Conservation (phyloP, 2,329 filamentous ascomycete species). For the Aspergillus aculeatinus region DNA sequence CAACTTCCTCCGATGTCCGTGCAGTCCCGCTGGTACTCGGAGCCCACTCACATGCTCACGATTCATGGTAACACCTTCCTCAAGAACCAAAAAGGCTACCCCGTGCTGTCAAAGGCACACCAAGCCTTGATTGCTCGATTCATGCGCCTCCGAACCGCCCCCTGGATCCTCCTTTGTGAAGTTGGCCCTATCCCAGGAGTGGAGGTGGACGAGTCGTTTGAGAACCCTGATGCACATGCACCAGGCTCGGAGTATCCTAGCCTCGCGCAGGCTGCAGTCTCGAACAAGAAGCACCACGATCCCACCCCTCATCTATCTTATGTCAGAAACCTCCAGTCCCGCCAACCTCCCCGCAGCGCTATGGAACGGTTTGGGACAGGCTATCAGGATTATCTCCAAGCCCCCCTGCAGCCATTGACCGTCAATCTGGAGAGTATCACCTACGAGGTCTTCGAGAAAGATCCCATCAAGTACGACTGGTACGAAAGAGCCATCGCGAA, state of each 20-base stretch:
- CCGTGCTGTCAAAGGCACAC: constrained; percentile 58
- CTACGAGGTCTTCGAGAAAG: constrained; percentile 97
- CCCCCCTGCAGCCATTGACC: constrained; percentile 87
- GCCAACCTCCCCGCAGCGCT: constrained; percentile 66
- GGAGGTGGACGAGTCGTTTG: constrained; percentile 27
- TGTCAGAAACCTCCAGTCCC: constrained; percentile 76
- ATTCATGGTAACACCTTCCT: constrained; percentile 56
- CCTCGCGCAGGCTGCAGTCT: constrained; percentile 63
- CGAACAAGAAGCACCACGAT: constrained; percentile 53
- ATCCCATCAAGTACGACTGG: constrained; percentile 96
- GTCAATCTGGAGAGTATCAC: constrained; percentile 97
- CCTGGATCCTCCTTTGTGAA: constrained; percentile 62
- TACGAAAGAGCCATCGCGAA: constrained; percentile 83
- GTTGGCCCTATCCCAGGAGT: constrained; percentile 56
- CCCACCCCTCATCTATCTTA: constrained; percentile 72
- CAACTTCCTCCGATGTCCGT: constrained; percentile 57
- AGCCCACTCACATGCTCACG: constrained; percentile 59
- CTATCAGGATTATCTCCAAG: constrained; percentile 93
- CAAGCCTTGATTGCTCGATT: constrained; percentile 58
- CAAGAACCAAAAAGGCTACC: constrained; percentile 59
- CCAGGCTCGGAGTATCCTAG: constrained; percentile 60
- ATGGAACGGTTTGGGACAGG: constrained; percentile 68
- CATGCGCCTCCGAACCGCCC: constrained; percentile 57
- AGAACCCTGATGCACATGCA: constrained; percentile 19
- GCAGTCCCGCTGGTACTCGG: constrained; percentile 63